Evolutionary conservation across 140 eudicot genomes (phyloP).

Genomic region (Bidens hawaiensis): DNA sequence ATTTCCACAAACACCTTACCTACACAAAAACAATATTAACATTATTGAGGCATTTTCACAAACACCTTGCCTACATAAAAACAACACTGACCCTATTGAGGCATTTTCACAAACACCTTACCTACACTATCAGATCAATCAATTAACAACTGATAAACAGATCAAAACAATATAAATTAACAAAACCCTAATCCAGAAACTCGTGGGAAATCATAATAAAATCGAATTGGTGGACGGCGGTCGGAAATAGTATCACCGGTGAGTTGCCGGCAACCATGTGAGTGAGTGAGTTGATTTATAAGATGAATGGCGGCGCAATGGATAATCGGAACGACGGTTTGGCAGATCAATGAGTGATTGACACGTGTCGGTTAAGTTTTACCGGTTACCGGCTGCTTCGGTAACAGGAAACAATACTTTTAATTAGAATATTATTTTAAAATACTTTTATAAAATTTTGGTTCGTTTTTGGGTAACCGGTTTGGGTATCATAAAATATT

Average conservation of each 20-base stretch:
- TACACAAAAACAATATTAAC: slow-evolving; percentile 5
- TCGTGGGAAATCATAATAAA: neutral
- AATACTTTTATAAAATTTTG: no score
- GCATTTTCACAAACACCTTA: neutral
- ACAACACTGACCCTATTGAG: neutral
- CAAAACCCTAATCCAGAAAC: slow-evolving; percentile 11
- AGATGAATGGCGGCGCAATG: slow-evolving; percentile 23
- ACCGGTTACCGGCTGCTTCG: slow-evolving; percentile 34
- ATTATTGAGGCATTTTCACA: no score
- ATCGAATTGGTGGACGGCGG: slow-evolving; percentile 16
- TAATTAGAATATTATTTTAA: no score
- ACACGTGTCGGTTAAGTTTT: slow-evolving; percentile 44
- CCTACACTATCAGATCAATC: neutral
- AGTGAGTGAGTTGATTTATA: slow-evolving; percentile 7
- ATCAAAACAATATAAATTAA: neutral
- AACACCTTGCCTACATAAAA: no score
- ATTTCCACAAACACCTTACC: slow-evolving; percentile 27
- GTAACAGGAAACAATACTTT: neutral
- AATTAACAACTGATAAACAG: neutral
- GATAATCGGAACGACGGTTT: slow-evolving; percentile 30
- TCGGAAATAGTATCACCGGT: slow-evolving; percentile 14
- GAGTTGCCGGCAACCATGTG: slow-evolving; percentile 16
- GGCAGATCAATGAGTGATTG: slow-evolving; percentile 16
- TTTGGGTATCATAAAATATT: no score
- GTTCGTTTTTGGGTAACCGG: no score